Conservation (phyloP, 331 rosid genomes). For the Prunus yedoensis region DNA sequence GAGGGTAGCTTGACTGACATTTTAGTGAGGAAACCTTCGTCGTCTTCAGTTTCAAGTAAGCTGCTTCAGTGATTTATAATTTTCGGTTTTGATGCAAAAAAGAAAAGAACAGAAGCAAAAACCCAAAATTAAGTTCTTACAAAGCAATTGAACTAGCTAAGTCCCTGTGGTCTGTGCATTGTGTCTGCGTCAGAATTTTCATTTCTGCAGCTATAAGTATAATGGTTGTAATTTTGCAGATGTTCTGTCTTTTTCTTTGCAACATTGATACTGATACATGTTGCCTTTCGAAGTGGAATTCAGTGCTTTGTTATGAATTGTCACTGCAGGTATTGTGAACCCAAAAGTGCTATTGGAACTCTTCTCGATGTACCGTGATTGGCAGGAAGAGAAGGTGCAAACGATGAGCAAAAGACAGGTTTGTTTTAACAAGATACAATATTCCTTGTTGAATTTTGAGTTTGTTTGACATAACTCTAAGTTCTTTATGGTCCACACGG, state of each 20-base stretch:
- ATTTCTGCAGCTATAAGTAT: background rate
- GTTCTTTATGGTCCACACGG: background rate
- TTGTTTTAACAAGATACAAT: slow-evolving; percentile 12
- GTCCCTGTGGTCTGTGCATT: too few species aligned
- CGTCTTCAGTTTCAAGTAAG: slow-evolving; percentile 64
- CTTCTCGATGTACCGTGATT: slow-evolving; percentile 76
- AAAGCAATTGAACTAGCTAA: too few species aligned
- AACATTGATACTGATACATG: background rate
- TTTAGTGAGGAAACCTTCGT: slow-evolving; percentile 76
- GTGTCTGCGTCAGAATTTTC: background rate
- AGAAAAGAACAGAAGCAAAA: too few species aligned
- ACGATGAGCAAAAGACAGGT: slow-evolving; percentile 82
- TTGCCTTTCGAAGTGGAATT: slow-evolving; percentile 11
- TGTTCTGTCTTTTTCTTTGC: background rate
- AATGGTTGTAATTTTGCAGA: background rate
- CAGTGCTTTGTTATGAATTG: slow-evolving; percentile 27
- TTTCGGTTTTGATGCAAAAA: background rate
- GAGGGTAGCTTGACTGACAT: slow-evolving; percentile 87
- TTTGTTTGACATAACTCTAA: background rate
- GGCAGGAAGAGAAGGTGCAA: slow-evolving; percentile 70
- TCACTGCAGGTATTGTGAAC: slow-evolving; percentile 57
- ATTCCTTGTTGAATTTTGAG: background rate
- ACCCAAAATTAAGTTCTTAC: background rate
- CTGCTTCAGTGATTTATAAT: background rate
- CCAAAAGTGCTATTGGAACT: slow-evolving; percentile 81